A percentile compares a stretch with the other conserved stretches of the same genome.
Evolutionary conservation across 169 alveolate species (phyloP).

Genomic region (Cryptosporidium tyzzeri): DNA sequence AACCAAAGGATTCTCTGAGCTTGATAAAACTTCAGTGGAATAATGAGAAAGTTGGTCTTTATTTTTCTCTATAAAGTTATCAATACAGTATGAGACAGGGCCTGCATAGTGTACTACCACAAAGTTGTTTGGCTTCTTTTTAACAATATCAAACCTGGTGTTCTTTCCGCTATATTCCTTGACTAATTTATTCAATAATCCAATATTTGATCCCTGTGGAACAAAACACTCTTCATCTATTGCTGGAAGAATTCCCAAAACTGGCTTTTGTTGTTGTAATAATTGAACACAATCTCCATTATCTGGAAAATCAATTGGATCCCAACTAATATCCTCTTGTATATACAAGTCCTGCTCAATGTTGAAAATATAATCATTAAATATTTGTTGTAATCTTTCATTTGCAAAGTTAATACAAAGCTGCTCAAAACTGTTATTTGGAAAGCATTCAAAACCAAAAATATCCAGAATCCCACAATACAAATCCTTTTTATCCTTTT

Average conservation of each 20-base stretch:
- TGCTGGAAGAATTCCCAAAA: conserved; percentile 89
- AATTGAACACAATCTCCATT: conserved; percentile 95
- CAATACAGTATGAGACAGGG: conserved; percentile 92
- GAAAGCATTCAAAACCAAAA: conserved; percentile 98
- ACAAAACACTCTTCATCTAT: conserved; percentile 94
- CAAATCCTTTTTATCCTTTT: neutral
- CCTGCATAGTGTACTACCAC: conserved; percentile 97
- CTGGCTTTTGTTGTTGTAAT: conserved; percentile 49
- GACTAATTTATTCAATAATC: conserved; percentile 85
- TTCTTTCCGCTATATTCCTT: conserved; percentile 80
- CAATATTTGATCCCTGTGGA: conserved; percentile 91
- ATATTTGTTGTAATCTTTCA: conserved; percentile 94
- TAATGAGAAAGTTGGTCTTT: conserved; percentile 90
- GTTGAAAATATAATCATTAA: conserved; percentile 92
- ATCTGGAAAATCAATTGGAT: conserved; percentile 96
- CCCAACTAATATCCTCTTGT: conserved; percentile 93
- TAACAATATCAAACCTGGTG: conserved; percentile 84
- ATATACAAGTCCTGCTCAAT: conserved; percentile 93
- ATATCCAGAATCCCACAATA: conserved; percentile 95
- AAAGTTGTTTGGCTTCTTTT: conserved; percentile 86
- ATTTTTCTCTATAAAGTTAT: conserved; percentile 95
- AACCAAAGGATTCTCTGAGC: conserved; percentile 51
- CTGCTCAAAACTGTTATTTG: conserved; percentile 94
- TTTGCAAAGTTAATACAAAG: conserved; percentile 97
- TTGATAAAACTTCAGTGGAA: conserved; percentile 54